These are phyloP conservation scores for Pichia kudriavzevii DNA, from an alignment of 1,139 yeast species.

Conservation along the genomic window DNA sequence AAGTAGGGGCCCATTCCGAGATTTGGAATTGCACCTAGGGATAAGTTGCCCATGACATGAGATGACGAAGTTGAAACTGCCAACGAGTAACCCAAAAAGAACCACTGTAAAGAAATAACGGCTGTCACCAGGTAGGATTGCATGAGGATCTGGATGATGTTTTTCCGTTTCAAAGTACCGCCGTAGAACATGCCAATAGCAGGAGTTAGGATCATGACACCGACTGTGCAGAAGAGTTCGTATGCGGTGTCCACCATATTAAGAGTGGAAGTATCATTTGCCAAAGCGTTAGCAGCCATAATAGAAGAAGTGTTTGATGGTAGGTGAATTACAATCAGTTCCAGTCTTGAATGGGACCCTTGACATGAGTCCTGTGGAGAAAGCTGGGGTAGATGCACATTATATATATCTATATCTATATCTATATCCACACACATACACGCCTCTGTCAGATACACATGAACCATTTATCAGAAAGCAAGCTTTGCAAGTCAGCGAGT, in stretches of 20 bases:
- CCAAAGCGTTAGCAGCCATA: too few species aligned
- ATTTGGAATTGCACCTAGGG: conserved; percentile 34
- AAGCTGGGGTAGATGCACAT: too few species aligned
- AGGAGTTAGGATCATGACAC: conserved; percentile 38
- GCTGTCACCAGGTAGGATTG: conserved; percentile 37
- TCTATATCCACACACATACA: too few species aligned
- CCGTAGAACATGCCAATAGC: conserved; percentile 39
- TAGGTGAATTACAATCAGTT: too few species aligned
- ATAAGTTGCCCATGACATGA: conserved; percentile 33
- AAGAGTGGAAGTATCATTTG: too few species aligned
- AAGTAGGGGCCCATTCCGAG: conserved; percentile 34
- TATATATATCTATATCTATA: too few species aligned
- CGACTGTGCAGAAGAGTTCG: conserved; percentile 34
- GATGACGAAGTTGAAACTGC: conserved; percentile 36
- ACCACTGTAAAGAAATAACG: conserved; percentile 36
- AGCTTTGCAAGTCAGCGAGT: too few species aligned
- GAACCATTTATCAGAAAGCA: too few species aligned
- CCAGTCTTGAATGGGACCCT: too few species aligned
- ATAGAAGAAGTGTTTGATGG: too few species aligned
- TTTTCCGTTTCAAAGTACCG: conserved; percentile 33
- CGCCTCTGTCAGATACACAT: too few species aligned
- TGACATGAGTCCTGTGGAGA: too few species aligned
- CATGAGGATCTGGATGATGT: conserved; percentile 34
- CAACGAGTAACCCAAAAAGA: conserved; percentile 37
- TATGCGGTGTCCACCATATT: conserved; percentile 32